Percentiles rank a stretch among this genome's conserved stretches.
Evolutionary conservation across 129 eudicot species (phyloP).

Genomic region (Flaveria ramosissima): DNA sequence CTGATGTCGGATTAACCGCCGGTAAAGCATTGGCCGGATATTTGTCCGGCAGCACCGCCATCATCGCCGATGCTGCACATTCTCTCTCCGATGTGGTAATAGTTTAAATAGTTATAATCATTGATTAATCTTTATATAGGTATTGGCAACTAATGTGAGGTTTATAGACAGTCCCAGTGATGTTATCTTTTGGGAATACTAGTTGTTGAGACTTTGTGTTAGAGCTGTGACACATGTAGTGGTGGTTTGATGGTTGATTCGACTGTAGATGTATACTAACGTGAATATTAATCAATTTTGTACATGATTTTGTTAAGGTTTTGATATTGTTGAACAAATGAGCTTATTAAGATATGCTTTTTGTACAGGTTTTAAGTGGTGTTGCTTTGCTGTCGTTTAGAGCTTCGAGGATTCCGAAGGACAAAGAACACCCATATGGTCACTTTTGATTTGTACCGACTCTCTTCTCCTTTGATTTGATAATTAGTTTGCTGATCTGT

Average conservation of each 20-base stretch:
- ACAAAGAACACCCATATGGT: constrained; percentile 99
- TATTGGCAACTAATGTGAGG: too few species aligned
- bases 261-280: background rate
- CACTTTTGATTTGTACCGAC: constrained; percentile 77
- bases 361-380: constrained; percentile 84
- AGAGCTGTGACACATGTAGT: background rate
- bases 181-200: background rate
- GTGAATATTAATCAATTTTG: background rate
- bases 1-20: constrained; percentile 76
- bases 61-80: constrained; percentile 97
- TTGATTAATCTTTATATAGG: background rate
- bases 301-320: background rate
- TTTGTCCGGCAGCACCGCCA: constrained; percentile 92
- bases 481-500: constrained; percentile 2
- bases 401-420: constrained; percentile 94
- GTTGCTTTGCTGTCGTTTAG: constrained; percentile 86
- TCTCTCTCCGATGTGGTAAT: constrained; percentile 94
- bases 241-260: background rate
- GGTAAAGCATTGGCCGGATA: constrained; percentile 85
- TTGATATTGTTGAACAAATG: background rate
- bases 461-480: constrained; percentile 46
- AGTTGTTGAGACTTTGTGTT: background rate
- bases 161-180: too few species aligned
- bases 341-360: background rate
- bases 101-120: background rate